Conservation (phyloP, 1,284 basidiomycete species). For the Tylopilus sp. region DNA sequence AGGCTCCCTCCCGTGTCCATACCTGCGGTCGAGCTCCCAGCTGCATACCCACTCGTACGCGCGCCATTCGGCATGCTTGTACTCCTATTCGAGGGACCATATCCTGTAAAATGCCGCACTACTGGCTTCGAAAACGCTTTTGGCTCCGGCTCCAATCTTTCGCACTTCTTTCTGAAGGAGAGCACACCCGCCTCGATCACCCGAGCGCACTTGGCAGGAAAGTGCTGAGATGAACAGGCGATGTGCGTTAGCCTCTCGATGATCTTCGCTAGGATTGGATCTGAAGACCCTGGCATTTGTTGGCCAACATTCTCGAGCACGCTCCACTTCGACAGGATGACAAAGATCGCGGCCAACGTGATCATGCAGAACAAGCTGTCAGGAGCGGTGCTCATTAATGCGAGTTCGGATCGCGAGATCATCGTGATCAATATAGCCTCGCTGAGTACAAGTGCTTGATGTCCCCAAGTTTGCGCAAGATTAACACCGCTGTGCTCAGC, state of each 20-base stretch:
- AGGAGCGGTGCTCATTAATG: conserved; percentile 38
- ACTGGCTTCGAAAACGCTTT: conserved; percentile 22
- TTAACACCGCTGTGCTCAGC: conserved; percentile 35
- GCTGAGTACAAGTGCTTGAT: conserved; percentile 38
- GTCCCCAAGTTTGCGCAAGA: conserved; percentile 36
- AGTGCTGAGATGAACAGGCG: conserved; percentile 38
- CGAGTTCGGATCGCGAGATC: conserved; percentile 34
- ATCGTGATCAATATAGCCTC: conserved; percentile 37
- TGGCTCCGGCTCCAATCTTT: conserved; percentile 21
- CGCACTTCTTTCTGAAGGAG: conserved; percentile 29
- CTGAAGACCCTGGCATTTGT: conserved; percentile 37
- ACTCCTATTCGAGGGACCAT: conserved; percentile 18
- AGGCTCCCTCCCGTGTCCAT: neutral
- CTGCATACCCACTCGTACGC: conserved; percentile 14
- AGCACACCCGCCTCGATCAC: conserved; percentile 35
- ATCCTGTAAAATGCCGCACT: conserved; percentile 25
- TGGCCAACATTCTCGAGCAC: conserved; percentile 33
- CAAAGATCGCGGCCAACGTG: conserved; percentile 38
- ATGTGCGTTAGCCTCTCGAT: conserved; percentile 34
- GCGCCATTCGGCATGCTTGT: conserved; percentile 18
- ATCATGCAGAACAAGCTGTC: conserved; percentile 42
- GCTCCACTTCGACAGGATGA: conserved; percentile 40
- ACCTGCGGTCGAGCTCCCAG: conserved; percentile 7
- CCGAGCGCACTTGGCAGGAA: conserved; percentile 39
- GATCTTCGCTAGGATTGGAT: conserved; percentile 34